A percentile compares a stretch with the other conserved stretches of the same genome.
Evolutionary conservation across 2,329 filamentous ascomycete genomes (phyloP).

Genomic region (Rhytidhysteron rufulum): DNA sequence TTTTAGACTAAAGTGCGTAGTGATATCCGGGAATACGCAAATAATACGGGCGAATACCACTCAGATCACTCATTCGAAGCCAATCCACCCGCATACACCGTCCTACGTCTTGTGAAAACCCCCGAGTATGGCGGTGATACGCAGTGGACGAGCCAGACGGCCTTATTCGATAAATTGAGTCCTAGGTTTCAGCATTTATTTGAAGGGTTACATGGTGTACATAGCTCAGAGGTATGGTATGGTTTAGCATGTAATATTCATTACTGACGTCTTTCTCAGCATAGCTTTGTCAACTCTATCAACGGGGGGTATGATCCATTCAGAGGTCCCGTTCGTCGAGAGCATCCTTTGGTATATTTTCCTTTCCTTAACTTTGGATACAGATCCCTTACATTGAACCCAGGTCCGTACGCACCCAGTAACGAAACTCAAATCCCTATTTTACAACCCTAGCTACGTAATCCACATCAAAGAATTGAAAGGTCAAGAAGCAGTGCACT

Average conservation of each 20-base stretch:
- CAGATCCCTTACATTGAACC: background rate
- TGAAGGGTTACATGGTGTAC: constrained; percentile 16
- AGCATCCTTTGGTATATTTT: constrained; percentile 11
- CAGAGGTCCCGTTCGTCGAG: constrained; percentile 11
- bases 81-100: constrained; percentile 19
- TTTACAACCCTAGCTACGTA: constrained; percentile 17
- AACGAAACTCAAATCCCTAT: constrained; percentile 15
- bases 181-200: constrained; percentile 16
- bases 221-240: too few species aligned
- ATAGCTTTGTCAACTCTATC: constrained; percentile 11
- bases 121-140: constrained; percentile 19
- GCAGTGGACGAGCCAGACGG: constrained; percentile 19
- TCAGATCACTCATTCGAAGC: constrained; percentile 19
- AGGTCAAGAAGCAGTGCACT: constrained; percentile 13
- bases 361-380: background rate
- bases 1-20: constrained; percentile 4
- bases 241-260: too few species aligned
- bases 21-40: constrained; percentile 12
- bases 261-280: constrained; percentile 14
- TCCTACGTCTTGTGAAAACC: constrained; percentile 14
- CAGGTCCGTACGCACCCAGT: constrained; percentile 20
- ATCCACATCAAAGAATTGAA: constrained; percentile 17
- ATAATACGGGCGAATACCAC: constrained; percentile 15
- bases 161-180: constrained; percentile 21
- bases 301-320: constrained; percentile 13